These are phyloP conservation scores for Hypsizygus marmoreus DNA, from an alignment of 768 basidiomycete genomes.

Conservation along the genomic window DNA sequence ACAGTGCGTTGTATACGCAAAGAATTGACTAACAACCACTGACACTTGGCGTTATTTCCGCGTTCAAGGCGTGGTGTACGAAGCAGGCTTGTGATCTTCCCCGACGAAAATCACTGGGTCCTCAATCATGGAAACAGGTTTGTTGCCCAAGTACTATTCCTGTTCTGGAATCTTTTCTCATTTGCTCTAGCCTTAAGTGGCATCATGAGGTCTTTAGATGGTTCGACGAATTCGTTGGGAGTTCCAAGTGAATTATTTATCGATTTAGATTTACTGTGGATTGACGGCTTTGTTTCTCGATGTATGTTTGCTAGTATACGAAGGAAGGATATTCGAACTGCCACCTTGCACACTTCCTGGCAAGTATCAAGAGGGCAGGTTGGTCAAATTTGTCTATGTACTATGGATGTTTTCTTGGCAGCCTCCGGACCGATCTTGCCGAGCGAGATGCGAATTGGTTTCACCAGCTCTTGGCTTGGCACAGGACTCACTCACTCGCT, in stretches of 20 bases:
- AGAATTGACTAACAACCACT: not conserved
- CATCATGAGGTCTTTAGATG: constrained; percentile 92
- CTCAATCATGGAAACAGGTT: constrained; percentile 76
- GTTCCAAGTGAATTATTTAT: constrained; percentile 19
- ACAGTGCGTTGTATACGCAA: constrained; percentile 51
- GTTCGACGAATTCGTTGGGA: constrained; percentile 72
- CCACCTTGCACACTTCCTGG: too few species aligned
- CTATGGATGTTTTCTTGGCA: too few species aligned
- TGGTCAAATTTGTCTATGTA: too few species aligned
- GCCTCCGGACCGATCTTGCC: too few species aligned
- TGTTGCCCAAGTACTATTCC: constrained; percentile 17
- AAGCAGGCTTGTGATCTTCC: constrained; percentile 80
- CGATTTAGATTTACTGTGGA: too few species aligned
- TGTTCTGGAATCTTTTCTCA: not conserved
- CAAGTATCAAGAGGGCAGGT: too few species aligned
- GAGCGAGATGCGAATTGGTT: too few species aligned
- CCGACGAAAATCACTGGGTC: constrained; percentile 94
- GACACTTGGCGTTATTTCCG: not conserved
- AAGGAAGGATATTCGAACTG: too few species aligned
- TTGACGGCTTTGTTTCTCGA: too few species aligned
- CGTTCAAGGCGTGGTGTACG: constrained; percentile 62
- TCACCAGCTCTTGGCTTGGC: too few species aligned
- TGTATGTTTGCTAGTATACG: too few species aligned
- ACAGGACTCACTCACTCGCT: too few species aligned
- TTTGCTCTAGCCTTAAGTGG: constrained; percentile 75